Conservation (phyloP, 768 basidiomycete species). For the Hirschioporus abietinus region DNA sequence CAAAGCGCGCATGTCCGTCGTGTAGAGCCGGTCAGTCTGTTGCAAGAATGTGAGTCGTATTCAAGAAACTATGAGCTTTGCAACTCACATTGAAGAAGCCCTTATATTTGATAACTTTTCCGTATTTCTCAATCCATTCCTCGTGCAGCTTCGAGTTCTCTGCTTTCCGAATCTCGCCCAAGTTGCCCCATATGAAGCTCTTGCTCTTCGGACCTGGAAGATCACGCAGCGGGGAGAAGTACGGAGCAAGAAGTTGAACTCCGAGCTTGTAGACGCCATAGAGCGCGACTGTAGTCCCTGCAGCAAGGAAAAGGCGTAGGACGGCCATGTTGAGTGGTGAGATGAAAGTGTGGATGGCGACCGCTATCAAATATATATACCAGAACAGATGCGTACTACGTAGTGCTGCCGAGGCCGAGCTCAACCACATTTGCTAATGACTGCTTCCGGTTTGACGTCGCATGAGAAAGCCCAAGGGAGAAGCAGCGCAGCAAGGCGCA, state of each 20-base stretch:
- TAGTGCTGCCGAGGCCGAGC: too few species aligned
- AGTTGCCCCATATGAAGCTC: slow-evolving; percentile 44
- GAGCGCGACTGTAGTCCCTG: background rate
- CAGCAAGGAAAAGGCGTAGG: background rate
- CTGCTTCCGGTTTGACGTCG: too few species aligned
- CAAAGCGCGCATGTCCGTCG: slow-evolving; percentile 56
- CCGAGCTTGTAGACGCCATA: background rate
- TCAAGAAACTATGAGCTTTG: background rate
- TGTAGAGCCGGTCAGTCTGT: slow-evolving; percentile 41
- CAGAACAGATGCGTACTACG: too few species aligned
- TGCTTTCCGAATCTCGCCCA: slow-evolving; percentile 37
- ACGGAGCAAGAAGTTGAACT: background rate
- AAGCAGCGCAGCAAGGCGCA: too few species aligned
- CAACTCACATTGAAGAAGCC: slow-evolving; percentile 39
- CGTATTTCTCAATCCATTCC: slow-evolving; percentile 46
- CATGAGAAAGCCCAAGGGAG: too few species aligned
- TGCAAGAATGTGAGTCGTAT: background rate
- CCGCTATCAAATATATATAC: too few species aligned
- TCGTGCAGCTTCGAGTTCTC: slow-evolving; percentile 33
- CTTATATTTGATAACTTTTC: slow-evolving; percentile 39
- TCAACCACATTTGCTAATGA: too few species aligned
- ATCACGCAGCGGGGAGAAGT: slow-evolving; percentile 36
- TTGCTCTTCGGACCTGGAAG: slow-evolving; percentile 48
- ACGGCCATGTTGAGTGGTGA: background rate
- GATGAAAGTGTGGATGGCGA: background rate